Base-by-base conservation (phyloP, 352 stramenopile genomes). In the Phytophthora brassicae region DNA sequence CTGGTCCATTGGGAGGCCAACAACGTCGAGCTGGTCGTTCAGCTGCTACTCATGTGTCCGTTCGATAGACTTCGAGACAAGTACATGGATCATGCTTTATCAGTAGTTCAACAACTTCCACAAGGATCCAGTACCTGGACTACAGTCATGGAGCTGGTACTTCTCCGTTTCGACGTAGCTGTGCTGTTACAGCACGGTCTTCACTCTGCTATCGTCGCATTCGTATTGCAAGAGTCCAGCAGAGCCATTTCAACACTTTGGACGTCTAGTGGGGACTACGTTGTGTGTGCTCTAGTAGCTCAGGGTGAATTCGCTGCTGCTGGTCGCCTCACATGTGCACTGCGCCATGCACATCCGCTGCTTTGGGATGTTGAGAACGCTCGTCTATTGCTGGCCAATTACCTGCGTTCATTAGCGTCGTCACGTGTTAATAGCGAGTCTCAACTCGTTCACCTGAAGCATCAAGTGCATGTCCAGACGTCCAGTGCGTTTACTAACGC, bases 281-380 rank as follows among this genome's bases (percentile, higher is more conserved):
- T 84, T 17, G 68, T 91, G 12, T 91, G 78, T 31, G 79, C 74
- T 28, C 68, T 93, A n/a, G 77, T 91, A 42, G 44, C 47, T 11
- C 53, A 75, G 24, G 55, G 61, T 0, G 72, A 91, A 35, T 77
- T 71, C 35, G 80, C 81, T 24, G 68, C 65, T 19, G 84, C 81
- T 3, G 69, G 64, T 1, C 78, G 84, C 17, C 39, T 93, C 6
- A 72, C 72, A 0, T 88, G 81, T 41, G 76, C 75, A 14, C 42
- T 90, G 7, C 81, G 77, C 56, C 72, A 77, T 33, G 66, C 77
- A 6, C 79, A 90, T 35, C 78, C 76, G 8, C 63, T 93, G 61
- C 69, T 93, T 3, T 91, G 81, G 78, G 81, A 90, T 52, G 31
- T 80, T 6, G 79, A 89, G 60, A 89, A 77, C 39, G 79, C 81